Evolutionary conservation across 169 alveolate species (phyloP).

Genomic region (Plasmodium inui): DNA sequence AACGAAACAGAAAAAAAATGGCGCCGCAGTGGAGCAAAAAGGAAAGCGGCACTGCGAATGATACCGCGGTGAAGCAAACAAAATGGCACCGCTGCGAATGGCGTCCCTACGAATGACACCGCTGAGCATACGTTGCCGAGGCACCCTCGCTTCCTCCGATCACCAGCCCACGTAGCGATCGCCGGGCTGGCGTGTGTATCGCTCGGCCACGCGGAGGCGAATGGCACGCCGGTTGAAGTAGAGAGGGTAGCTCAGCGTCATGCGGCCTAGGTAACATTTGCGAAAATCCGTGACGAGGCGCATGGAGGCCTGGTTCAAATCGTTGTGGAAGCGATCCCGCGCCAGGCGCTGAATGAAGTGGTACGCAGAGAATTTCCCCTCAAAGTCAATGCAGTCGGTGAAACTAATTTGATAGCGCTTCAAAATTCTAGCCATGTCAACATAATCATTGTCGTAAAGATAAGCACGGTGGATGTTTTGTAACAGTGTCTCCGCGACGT

Average conservation of each 20-base stretch:
- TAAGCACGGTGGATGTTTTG: slow-evolving; percentile 50
- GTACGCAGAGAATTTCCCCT: slow-evolving; percentile 56
- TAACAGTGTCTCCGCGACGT: slow-evolving; percentile 49
- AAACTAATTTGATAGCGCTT: slow-evolving; percentile 57
- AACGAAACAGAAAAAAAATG: neutral
- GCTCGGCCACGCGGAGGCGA: slow-evolving; percentile 2
- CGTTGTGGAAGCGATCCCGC: slow-evolving; percentile 72
- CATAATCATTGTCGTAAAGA: slow-evolving; percentile 58
- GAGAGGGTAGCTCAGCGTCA: slow-evolving; percentile 85
- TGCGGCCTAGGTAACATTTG: slow-evolving; percentile 84
- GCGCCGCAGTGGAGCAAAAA: neutral
- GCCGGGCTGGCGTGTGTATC: neutral
- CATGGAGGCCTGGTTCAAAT: slow-evolving; percentile 83
- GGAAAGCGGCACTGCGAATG: neutral
- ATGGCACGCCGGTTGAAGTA: slow-evolving; percentile 68
- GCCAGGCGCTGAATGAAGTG: slow-evolving; percentile 79
- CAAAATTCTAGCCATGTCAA: slow-evolving; percentile 32
- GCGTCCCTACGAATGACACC: neutral
- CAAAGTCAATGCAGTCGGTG: slow-evolving; percentile 27
- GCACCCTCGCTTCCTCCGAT: neutral
- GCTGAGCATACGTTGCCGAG: neutral
- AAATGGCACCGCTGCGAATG: neutral
- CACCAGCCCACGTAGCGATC: slow-evolving; percentile 68
- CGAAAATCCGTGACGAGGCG: slow-evolving; percentile 86
- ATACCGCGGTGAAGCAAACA: neutral